Evolutionary conservation across 2,329 filamentous ascomycete genomes (phyloP).

Genomic region (Raffaelea ambrosiae): DNA sequence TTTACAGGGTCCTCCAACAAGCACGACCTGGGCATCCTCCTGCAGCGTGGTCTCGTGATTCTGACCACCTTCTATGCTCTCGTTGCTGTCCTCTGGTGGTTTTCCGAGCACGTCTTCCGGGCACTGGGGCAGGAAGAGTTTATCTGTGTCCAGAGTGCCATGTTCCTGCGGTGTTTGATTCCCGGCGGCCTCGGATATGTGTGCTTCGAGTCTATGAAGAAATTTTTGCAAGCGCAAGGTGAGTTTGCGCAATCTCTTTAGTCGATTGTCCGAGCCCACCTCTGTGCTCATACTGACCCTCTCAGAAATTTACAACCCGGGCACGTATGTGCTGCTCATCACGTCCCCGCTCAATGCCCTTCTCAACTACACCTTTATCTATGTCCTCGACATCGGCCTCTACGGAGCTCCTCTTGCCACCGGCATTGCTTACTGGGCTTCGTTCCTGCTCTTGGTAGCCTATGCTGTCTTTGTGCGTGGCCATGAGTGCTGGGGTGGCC

Average conservation of each 20-base stretch:
- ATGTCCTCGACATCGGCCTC: conserved; percentile 61
- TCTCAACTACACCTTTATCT: conserved; percentile 73
- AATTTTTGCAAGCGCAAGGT: conserved; percentile 82
- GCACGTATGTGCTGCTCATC: conserved; percentile 73
- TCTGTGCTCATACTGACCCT: background rate
- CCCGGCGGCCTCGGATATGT: conserved; percentile 81
- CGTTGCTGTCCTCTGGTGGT: conserved; percentile 65
- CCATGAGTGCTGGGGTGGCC: conserved; percentile 72
- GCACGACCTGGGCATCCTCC: conserved; percentile 66
- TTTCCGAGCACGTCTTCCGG: conserved; percentile 65
- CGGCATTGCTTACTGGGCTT: conserved; percentile 78
- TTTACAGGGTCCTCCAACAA: conserved; percentile 77
- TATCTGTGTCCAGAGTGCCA: conserved; percentile 64
- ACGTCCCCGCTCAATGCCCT: conserved; percentile 74
- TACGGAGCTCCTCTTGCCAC: conserved; percentile 76
- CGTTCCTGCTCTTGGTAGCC: conserved; percentile 65
- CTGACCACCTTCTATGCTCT: conserved; percentile 64
- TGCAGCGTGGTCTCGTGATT: conserved; percentile 69
- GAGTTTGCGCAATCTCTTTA: too few relatives aligned
- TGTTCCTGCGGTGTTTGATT: conserved; percentile 64
- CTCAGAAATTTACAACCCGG: conserved; percentile 62
- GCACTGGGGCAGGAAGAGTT: conserved; percentile 69
- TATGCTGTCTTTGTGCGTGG: conserved; percentile 66
- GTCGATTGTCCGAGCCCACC: conserved; percentile 31
- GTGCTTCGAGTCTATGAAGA: conserved; percentile 80